phyloP scores from a whole-genome alignment of 768 basidiomycete species.

The Hebeloma cylindrosporum region DNA sequence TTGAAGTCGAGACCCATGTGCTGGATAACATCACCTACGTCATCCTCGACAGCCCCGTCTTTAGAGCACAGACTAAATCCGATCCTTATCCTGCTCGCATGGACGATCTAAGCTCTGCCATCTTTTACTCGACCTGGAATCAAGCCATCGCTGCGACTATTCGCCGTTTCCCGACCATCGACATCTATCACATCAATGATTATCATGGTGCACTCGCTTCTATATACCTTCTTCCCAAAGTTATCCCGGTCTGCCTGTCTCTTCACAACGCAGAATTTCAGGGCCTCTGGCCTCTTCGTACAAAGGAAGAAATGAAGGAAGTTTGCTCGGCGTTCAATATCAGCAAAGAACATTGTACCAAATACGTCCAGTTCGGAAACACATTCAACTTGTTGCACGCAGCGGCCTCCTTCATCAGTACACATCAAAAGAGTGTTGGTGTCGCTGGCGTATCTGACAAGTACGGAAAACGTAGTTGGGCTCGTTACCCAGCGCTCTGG shows the following conservation, averaged over 20 bases:
- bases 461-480: conserved; percentile 96
- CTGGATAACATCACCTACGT: conserved; percentile 96
- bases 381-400: conserved; percentile 96
- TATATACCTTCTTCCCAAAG: conserved; percentile 89
- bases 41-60: conserved; percentile 92
- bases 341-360: conserved; percentile 92
- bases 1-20: conserved; percentile 92
- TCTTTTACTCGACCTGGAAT: conserved; percentile 98
- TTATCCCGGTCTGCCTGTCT: conserved; percentile 87
- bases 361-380: conserved; percentile 98
- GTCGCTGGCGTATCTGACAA: conserved; percentile 98
- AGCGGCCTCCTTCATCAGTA: conserved; percentile 88
- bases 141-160: conserved; percentile 94
- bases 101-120: conserved; percentile 95
- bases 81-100: conserved; percentile 96
- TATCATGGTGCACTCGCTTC: conserved; percentile 93
- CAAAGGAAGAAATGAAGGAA: conserved; percentile 98
- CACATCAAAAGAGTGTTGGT: conserved; percentile 90
- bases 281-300: conserved; percentile 93
- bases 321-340: conserved; percentile 98
- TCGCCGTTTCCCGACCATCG: conserved; percentile 80
- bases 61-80: conserved; percentile 94
- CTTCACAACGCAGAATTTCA: conserved; percentile 98
- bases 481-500: conserved; percentile 94
- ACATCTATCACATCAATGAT: conserved; percentile 94